phyloP scores from a whole-genome alignment of 2,329 filamentous ascomycete genomes.

The Ceratocystis cacaofunesta region DNA sequence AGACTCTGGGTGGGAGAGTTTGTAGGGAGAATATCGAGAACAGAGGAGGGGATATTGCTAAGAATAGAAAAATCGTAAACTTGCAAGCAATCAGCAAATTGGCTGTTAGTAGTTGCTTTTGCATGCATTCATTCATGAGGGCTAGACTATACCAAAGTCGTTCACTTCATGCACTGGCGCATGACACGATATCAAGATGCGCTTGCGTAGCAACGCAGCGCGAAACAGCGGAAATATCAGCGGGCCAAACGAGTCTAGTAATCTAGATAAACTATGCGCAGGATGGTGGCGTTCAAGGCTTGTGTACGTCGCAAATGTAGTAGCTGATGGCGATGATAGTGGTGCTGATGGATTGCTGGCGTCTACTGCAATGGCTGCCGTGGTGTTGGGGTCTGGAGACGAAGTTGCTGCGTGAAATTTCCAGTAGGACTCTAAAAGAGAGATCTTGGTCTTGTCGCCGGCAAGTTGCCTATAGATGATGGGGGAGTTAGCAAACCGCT shows the following conservation, averaged over 20 bases:
- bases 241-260: slow-evolving; percentile 75
- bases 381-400: slow-evolving; percentile 35
- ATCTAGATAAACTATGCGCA: slow-evolving; percentile 61
- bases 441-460: slow-evolving; percentile 45
- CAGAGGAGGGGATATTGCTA: slow-evolving; percentile 67
- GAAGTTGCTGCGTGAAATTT: slow-evolving; percentile 28
- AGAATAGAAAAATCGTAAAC: slow-evolving; percentile 92
- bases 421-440: slow-evolving; percentile 69
- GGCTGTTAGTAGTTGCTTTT: neutral
- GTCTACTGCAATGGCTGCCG: slow-evolving; percentile 23
- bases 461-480: slow-evolving; percentile 39
- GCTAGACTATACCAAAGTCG: slow-evolving; percentile 57
- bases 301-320: neutral
- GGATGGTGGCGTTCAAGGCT: slow-evolving; percentile 48
- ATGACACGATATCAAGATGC: slow-evolving; percentile 74
- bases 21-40: slow-evolving; percentile 52
- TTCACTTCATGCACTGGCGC: slow-evolving; percentile 74
- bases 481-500: neutral
- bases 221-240: slow-evolving; percentile 84
- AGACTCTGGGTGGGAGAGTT: slow-evolving; percentile 49
- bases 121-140: no score
- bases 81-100: slow-evolving; percentile 24
- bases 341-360: neutral
- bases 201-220: slow-evolving; percentile 69
- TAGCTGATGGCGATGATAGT: neutral